phyloP scores from a whole-genome alignment of 768 basidiomycete genomes.

The Daedaleopsis sinensis region DNA sequence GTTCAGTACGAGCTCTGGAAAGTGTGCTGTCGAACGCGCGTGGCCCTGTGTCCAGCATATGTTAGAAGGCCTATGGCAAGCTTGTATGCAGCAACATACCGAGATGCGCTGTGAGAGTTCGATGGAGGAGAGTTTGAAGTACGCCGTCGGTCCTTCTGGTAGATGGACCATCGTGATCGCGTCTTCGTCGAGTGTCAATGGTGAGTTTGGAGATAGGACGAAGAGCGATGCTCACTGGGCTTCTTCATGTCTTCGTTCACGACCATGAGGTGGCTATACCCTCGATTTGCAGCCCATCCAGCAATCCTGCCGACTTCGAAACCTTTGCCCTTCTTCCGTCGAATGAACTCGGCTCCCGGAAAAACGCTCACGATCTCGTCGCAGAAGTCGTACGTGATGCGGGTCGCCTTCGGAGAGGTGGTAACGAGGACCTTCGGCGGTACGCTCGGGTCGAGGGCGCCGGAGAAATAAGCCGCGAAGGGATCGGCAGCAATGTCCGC shows the following conservation, averaged over 20 bases:
- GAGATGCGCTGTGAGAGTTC: constrained; percentile 86
- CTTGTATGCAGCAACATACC: constrained; percentile 44
- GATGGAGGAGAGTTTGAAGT: constrained; percentile 91
- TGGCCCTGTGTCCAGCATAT: constrained; percentile 61
- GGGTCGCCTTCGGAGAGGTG: constrained; percentile 88
- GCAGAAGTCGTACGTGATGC: constrained; percentile 88
- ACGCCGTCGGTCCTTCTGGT: constrained; percentile 91
- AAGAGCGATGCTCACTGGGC: constrained; percentile 64
- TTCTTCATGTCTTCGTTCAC: constrained; percentile 96
- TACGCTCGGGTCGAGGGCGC: constrained; percentile 62
- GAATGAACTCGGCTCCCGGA: constrained; percentile 89
- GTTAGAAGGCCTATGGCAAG: not conserved
- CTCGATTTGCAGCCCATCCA: constrained; percentile 88
- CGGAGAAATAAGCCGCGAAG: constrained; percentile 77
- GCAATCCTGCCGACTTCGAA: constrained; percentile 92
- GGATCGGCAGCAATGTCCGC: constrained; percentile 75
- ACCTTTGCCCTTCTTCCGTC: constrained; percentile 84
- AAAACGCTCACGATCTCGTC: constrained; percentile 89
- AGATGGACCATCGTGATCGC: constrained; percentile 91
- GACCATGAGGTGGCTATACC: constrained; percentile 86
- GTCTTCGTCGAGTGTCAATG: constrained; percentile 50
- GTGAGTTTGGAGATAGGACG: not conserved
- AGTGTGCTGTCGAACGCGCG: constrained; percentile 88
- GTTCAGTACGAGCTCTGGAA: constrained; percentile 94
- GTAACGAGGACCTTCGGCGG: constrained; percentile 92